phyloP scores from a whole-genome alignment of 2,329 filamentous ascomycete genomes.

The Scytalidium lignicola region DNA sequence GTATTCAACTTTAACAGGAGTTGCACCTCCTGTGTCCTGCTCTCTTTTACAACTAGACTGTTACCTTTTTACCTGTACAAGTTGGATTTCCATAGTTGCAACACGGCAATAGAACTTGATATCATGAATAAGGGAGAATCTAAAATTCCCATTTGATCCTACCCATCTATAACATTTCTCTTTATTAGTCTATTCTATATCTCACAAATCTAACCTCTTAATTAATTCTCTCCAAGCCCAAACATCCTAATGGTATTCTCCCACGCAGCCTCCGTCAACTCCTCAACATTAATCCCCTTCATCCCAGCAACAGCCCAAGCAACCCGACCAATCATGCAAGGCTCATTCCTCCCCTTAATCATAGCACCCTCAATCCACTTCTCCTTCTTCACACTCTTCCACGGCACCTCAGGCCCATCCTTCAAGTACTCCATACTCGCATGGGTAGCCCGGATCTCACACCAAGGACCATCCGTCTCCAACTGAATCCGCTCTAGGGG shows the following conservation, averaged over 20 bases:
- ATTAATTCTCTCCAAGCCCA: conserved; percentile 58
- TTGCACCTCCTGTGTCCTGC: no score
- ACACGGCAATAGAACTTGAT: no score
- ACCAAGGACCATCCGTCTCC: conserved; percentile 97
- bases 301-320: conserved; percentile 85
- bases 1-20: no score
- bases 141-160: no score
- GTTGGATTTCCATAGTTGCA: no score
- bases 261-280: conserved; percentile 84
- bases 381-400: conserved; percentile 90
- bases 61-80: no score
- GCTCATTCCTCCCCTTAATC: conserved; percentile 94
- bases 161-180: no score
- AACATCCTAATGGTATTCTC: conserved; percentile 77
- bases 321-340: conserved; percentile 78
- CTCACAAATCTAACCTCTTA: neutral
- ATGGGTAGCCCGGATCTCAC: conserved; percentile 86
- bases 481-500: conserved; percentile 80
- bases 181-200: neutral
- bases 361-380: conserved; percentile 83
- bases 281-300: conserved; percentile 72
- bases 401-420: conserved; percentile 50
- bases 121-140: no score
- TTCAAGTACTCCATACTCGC: conserved; percentile 48
- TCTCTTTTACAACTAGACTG: no score